These are phyloP conservation scores for Lodderomyces beijingensis DNA, from an alignment of 1,139 yeast species.

Conservation along the genomic window DNA sequence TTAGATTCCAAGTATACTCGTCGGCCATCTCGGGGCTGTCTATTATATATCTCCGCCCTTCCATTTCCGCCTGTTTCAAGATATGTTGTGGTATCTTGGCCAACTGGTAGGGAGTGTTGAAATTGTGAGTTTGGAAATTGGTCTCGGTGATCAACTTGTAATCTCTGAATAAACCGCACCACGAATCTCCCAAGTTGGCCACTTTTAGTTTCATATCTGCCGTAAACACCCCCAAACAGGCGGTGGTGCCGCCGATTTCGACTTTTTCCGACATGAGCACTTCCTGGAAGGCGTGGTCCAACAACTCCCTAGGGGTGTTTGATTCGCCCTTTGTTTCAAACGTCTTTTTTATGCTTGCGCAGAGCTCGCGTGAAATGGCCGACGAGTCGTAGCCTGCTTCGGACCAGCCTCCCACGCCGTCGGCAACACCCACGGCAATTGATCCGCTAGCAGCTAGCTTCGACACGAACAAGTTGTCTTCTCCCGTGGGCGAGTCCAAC, in stretches of 20 bases:
- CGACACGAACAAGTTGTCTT: slow-evolving; percentile 73
- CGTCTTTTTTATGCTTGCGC: slow-evolving; percentile 33
- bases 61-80: slow-evolving; percentile 49
- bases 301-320: slow-evolving; percentile 43
- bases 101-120: slow-evolving; percentile 89
- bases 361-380: slow-evolving; percentile 70
- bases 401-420: slow-evolving; percentile 98
- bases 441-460: slow-evolving; percentile 37
- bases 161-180: slow-evolving; percentile 82
- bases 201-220: slow-evolving; percentile 50
- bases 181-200: slow-evolving; percentile 90
- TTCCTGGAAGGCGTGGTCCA: slow-evolving; percentile 51
- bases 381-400: slow-evolving; percentile 88
- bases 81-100: slow-evolving; percentile 75
- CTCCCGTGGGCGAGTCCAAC: slow-evolving; percentile 66
- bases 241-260: slow-evolving; percentile 94
- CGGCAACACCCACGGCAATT: slow-evolving; percentile 83
- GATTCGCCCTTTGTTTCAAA: slow-evolving; percentile 20
- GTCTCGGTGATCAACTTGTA: slow-evolving; percentile 63
- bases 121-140: slow-evolving; percentile 76
- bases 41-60: slow-evolving; percentile 58
- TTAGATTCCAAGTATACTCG: slow-evolving; percentile 45
- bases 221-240: slow-evolving; percentile 74
- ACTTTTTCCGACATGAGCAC: slow-evolving; percentile 55
- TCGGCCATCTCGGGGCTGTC: slow-evolving; percentile 53